Conservation (phyloP, 805 yeast species). For the Barnettozyma pratensis region DNA sequence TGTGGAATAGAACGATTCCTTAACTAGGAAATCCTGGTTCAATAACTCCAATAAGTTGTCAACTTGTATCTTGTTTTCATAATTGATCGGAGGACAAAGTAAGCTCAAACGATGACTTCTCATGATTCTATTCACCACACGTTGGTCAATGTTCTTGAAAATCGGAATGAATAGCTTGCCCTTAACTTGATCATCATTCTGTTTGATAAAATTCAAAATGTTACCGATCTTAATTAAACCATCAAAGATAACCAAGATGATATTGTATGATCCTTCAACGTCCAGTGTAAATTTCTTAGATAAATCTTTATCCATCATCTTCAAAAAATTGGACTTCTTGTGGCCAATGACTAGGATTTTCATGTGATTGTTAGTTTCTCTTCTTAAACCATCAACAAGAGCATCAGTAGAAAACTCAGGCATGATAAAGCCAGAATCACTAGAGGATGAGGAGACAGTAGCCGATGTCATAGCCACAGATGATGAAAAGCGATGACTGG, state of each 20-base stretch:
- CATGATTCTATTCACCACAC: constrained; percentile 18
- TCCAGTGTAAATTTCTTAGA: constrained; percentile 19
- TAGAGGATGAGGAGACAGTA: background rate
- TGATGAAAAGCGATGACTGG: background rate
- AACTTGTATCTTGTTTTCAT: constrained; percentile 16
- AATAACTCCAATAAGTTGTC: constrained; percentile 18
- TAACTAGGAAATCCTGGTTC: constrained; percentile 15
- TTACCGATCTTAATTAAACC: constrained; percentile 26
- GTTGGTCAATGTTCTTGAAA: constrained; percentile 19
- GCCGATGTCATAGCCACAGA: too few species aligned
- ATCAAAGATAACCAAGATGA: constrained; percentile 23
- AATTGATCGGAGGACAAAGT: constrained; percentile 23
- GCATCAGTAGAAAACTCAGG: constrained; percentile 13
- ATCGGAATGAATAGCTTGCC: constrained; percentile 22
- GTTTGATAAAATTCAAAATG: constrained; percentile 23
- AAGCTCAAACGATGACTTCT: constrained; percentile 13
- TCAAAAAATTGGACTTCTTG: constrained; percentile 17
- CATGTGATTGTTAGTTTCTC: background rate
- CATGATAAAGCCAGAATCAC: constrained; percentile 15
- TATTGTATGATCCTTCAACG: constrained; percentile 11
- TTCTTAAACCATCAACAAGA: background rate
- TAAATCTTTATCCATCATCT: constrained; percentile 11
- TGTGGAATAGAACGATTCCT: constrained; percentile 2
- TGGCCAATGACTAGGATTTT: constrained; percentile 25
- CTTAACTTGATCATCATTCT: constrained; percentile 1